Base-by-base conservation (phyloP, 2,329 filamentous ascomycete species). In the Coniochaeta hoffmannii region DNA sequence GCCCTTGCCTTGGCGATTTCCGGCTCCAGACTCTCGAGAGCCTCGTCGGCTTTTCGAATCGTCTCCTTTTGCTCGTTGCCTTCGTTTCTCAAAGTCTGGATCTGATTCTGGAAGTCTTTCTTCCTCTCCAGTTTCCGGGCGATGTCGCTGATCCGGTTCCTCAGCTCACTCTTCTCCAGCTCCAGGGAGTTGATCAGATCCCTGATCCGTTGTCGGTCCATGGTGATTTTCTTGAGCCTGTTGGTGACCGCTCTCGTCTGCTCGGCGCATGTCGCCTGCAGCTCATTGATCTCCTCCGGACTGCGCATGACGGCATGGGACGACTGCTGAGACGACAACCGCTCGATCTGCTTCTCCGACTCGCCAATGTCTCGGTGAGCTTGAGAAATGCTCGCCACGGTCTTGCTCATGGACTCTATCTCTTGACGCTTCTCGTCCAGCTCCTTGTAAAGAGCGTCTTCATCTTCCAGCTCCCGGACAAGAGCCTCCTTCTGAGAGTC, bases 41-140 rank as follows among this genome's bases (percentile, higher is more conserved):
- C 87, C 51, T 76, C 73, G 62, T 97, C 91, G 1, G 85, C 82
- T 55, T 79, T 75, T 57, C 83, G 81, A 41, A 95, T 88, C 22
- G 76, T 72, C 30, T 88, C 84, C 50, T 87, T 85, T 66, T 93
- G 87, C 60, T 87, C 81, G 22, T 65, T 68, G 60, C 85, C 89
- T 41, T 87, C 81, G 10, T 81, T 81, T 64, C 85, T 90, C 61
- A 89, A 80, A 55, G 88, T 81, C 57, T 90, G 83, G 31, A 97
- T 83, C 59, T 91, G 88, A 38, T 76, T 74, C 58, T 83, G 76
- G 22, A 96, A 76, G 44, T 82, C 80, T 36, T 81, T 79, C 73
- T 92, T 96, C 71, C 89, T 90, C 67, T 95, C 90, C 26, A 97
- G 76, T 63, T 92, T 85, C 57, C 87, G 86, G 50, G 81, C 78